Evolutionary conservation across 1,139 yeast genomes (phyloP), one percentile per base, ranked within the genome.

Genomic region (Meyerozyma elateridarum): DNA sequence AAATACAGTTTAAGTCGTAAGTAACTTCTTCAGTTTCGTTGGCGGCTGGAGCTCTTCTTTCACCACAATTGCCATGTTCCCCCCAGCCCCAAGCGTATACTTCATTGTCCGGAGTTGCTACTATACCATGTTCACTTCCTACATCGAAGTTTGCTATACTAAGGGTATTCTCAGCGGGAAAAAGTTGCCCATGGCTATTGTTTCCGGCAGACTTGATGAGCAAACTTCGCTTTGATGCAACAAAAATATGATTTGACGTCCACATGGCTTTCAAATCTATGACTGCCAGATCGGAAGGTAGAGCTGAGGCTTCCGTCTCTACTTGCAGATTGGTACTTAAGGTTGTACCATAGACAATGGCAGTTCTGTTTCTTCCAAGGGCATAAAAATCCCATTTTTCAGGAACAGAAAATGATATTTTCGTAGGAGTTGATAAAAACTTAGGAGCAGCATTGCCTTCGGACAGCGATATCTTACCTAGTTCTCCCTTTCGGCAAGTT

Each of bases 61-160:
- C 26, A 0, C 97, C 97, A 57, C 97, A 89, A 51, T 91, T 91
- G 1, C 98, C 97, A 52, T 91, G 98, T 51, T 91, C 98, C 16
- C 96, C 96, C 98, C 98, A 91, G 0, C 98, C 98, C 97, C 97
- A 91, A 3, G 89, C 73, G 35, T 51, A 62, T 0, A 85, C 78
- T 5, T 43, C 38, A 29, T 60, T 52, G 2, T 49, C 39, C 0
- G 42, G 32, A 0, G 49, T 31, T 1, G 67, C 42, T 2, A 75
- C 52, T 15, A 85, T 49, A 0, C 93, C 94, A 53, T 91, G 98
- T 49, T 91, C 98, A 49, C 95, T 85, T 1, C 98, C 98, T 2
- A 75, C 68, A 0, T 66, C 64, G 36, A 64, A 60, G 1, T 28
- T 29, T 5, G 31, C 38, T 6, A 48, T 31, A 3, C 25, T 31